phyloP scores from a whole-genome alignment of 1,284 basidiomycete species.

The Boletus mariae region DNA sequence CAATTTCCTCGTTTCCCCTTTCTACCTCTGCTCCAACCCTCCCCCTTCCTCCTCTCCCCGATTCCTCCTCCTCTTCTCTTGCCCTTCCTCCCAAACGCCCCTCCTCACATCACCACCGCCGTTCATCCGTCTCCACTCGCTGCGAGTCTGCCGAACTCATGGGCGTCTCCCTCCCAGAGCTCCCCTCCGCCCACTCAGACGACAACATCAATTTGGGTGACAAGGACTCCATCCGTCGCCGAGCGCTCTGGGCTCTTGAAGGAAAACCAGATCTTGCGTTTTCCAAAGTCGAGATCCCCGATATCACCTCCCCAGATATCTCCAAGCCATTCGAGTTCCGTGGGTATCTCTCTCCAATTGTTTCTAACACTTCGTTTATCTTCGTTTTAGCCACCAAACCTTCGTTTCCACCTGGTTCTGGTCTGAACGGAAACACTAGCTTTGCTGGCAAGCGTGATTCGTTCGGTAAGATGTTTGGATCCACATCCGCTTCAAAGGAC shows the following conservation, averaged over 20 bases:
- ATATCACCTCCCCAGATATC: slow-evolving; percentile 55
- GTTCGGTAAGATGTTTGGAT: slow-evolving; percentile 60
- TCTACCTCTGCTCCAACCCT: slow-evolving; percentile 37
- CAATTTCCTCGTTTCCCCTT: slow-evolving; percentile 39
- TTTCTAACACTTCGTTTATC: slow-evolving; percentile 2
- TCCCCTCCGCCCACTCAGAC: slow-evolving; percentile 52
- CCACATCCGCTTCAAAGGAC: slow-evolving; percentile 64
- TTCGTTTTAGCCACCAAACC: slow-evolving; percentile 44
- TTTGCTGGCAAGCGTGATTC: slow-evolving; percentile 70
- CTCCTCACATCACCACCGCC: slow-evolving; percentile 67
- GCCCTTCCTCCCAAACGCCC: slow-evolving; percentile 49
- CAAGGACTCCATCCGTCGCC: slow-evolving; percentile 71
- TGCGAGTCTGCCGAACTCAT: slow-evolving; percentile 80
- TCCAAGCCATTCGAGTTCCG: slow-evolving; percentile 61
- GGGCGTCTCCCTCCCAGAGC: slow-evolving; percentile 66
- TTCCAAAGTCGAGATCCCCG: slow-evolving; percentile 76
- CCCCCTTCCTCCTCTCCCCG: slow-evolving; percentile 27
- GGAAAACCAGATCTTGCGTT: slow-evolving; percentile 66
- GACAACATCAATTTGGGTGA: slow-evolving; percentile 67
- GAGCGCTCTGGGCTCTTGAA: slow-evolving; percentile 75
- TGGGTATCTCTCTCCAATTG: slow-evolving; percentile 35
- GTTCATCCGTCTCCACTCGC: slow-evolving; percentile 81
- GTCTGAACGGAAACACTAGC: slow-evolving; percentile 37
- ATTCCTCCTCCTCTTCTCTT: slow-evolving; percentile 31
- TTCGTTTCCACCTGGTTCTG: slow-evolving; percentile 48